Evolutionary conservation across 2,329 filamentous ascomycete species (phyloP), one percentile per base, ranked within the genome.

Genomic region (Aspergillus awamori): DNA sequence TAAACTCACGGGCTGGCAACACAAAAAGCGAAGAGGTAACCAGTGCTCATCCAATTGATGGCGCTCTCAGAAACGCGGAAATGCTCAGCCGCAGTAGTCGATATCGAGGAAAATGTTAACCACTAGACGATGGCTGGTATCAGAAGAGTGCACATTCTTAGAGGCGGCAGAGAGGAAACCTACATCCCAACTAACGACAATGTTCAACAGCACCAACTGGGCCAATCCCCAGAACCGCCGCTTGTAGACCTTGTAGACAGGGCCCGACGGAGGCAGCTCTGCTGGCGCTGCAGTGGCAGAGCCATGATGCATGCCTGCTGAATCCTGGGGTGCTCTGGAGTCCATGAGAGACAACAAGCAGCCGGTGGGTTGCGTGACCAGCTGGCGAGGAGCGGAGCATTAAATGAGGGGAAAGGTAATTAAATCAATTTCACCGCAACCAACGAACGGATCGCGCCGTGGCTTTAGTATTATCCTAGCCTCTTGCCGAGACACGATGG

Each of bases 141-240:
- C 24, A 30, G 30, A 13, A 26, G 48, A 36, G 20, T 49, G 26
- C 39, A 10, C 49, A n/a, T 53, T 28, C 6, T 39, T 10, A 13
- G 8, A 38, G 20, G 6, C 5, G 11, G 39, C 52, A 28, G 48
- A 33, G 28, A 20, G 47, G 47, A 15, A 33, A 62, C 92, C 83
- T 84, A 95, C 92, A 85, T 96, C 92, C 94, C 94, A 98, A 72
- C 91, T 96, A 45, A 97, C 89, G 63, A 98, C 87, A 59, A 97
- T 89, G 74, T 98, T 99, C 78, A 98, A 82, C 70, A 98, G 78
- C 6, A 93, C 89, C 72, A 98, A 79, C 77, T 97, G 91, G 22
- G 86, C 79, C 55, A 99, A 81, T 0, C 95, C 95, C 74, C 97
- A 91, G 88, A 92, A 99, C 48, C 95, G 86, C 71, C 92, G 86